phyloP scores from a whole-genome alignment of 352 stramenopile species.

The Pythium brassicae region DNA sequence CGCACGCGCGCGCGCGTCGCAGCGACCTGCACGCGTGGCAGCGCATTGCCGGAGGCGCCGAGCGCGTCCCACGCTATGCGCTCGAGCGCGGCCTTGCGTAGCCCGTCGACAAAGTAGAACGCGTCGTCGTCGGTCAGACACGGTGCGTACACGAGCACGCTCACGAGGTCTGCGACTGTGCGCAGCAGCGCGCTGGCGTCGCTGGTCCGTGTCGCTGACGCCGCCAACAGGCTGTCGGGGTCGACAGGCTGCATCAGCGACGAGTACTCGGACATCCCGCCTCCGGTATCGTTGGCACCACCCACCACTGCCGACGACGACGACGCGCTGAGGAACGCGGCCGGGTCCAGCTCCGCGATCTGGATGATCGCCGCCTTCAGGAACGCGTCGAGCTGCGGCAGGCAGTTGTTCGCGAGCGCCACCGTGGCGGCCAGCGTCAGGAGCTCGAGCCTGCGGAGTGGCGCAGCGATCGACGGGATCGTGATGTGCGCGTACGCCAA shows the following conservation, averaged over 20 bases:
- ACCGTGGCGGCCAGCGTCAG: conserved; percentile 64
- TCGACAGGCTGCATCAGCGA: background rate
- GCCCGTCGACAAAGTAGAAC: conserved; percentile 83
- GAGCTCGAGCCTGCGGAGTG: conserved; percentile 55
- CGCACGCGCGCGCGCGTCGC: conserved; percentile 25
- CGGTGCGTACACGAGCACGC: conserved; percentile 68
- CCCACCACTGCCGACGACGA: background rate
- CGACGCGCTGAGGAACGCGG: background rate
- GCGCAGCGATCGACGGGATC: conserved; percentile 71
- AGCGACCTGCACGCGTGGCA: conserved; percentile 7
- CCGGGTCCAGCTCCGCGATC: conserved; percentile 60
- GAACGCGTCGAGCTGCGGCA: conserved; percentile 86
- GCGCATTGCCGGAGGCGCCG: background rate
- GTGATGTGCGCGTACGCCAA: conserved; percentile 89
- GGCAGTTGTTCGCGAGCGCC: conserved; percentile 60
- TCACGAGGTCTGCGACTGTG: conserved; percentile 46
- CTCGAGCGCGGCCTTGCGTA: conserved; percentile 68
- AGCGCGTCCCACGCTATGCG: conserved; percentile 27
- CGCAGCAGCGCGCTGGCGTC: conserved; percentile 16
- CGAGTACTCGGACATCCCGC: conserved; percentile 1
- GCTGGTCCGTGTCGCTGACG: background rate
- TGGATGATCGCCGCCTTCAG: conserved; percentile 76
- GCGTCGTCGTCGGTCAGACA: conserved; percentile 74
- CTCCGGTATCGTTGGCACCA: conserved; percentile 5
- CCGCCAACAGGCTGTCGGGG: background rate